Evolutionary conservation across 2,329 filamentous ascomycete genomes (phyloP).

Genomic region (Bipolaris victoriae): DNA sequence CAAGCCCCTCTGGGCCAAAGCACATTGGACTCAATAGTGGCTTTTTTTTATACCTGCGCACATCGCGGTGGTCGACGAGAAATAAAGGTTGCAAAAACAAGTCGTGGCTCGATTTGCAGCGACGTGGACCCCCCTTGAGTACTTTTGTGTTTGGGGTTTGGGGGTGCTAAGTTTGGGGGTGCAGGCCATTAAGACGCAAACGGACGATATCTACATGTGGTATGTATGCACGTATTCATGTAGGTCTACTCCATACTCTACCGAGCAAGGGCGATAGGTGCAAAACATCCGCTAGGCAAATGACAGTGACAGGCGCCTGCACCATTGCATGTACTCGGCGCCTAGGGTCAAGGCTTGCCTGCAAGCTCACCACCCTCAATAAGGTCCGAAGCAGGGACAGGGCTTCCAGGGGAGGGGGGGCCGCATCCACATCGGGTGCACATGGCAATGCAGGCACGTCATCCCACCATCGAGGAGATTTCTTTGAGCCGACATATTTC

Average conservation of each 20-base stretch:
- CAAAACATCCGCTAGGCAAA: slow-evolving; percentile 24
- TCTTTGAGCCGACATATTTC: slow-evolving; percentile 26
- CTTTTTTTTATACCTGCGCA: slow-evolving; percentile 12
- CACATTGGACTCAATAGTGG: slow-evolving; percentile 27
- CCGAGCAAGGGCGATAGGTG: no score
- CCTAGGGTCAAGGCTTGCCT: slow-evolving; percentile 24
- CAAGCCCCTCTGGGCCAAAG: slow-evolving; percentile 14
- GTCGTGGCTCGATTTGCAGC: neutral
- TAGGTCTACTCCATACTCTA: no score
- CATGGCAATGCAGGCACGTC: slow-evolving; percentile 38
- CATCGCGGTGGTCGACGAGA: slow-evolving; percentile 14
- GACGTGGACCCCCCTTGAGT: slow-evolving; percentile 14
- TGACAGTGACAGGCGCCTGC: slow-evolving; percentile 32
- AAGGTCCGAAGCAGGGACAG: slow-evolving; percentile 22
- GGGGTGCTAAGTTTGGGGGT: slow-evolving; percentile 1
- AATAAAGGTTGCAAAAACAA: slow-evolving; percentile 10
- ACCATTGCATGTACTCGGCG: slow-evolving; percentile 15
- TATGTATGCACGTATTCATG: neutral
- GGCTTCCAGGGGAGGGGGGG: slow-evolving; percentile 8
- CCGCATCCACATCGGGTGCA: slow-evolving; percentile 10
- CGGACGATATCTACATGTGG: neutral
- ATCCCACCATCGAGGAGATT: slow-evolving; percentile 36
- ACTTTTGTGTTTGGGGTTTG: slow-evolving; percentile 1
- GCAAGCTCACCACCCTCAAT: slow-evolving; percentile 9
- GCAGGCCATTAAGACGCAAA: neutral